These are phyloP conservation scores for Exophiala spinifera DNA, from an alignment of 2,329 filamentous ascomycete species.

Conservation along the genomic window DNA sequence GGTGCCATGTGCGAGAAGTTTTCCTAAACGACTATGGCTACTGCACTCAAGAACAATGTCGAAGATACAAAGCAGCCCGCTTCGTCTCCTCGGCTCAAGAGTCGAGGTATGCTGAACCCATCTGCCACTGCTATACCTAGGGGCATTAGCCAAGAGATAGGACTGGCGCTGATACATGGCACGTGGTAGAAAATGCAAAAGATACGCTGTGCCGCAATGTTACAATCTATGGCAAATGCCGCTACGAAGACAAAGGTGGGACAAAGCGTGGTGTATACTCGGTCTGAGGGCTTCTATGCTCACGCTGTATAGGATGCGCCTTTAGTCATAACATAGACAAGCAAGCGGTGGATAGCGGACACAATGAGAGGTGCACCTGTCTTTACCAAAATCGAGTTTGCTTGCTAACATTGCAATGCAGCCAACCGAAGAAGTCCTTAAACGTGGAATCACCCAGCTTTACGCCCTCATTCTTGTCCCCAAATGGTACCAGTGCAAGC, in stretches of 20 bases:
- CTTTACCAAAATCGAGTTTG: neutral
- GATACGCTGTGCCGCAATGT: slow-evolving; percentile 91
- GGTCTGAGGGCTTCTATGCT: slow-evolving; percentile 5
- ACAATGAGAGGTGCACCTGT: slow-evolving; percentile 34
- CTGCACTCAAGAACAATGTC: slow-evolving; percentile 40
- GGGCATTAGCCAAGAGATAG: neutral
- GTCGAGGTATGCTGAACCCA: slow-evolving; percentile 42
- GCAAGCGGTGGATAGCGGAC: slow-evolving; percentile 35
- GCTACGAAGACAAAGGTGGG: slow-evolving; percentile 78
- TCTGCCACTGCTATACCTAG: neutral
- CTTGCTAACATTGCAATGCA: slow-evolving; percentile 2
- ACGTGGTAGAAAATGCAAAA: slow-evolving; percentile 65
- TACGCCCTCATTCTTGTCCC: slow-evolving; percentile 62
- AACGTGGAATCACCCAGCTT: slow-evolving; percentile 97
- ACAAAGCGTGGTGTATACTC: neutral
- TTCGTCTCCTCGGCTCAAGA: slow-evolving; percentile 48
- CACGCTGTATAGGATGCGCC: slow-evolving; percentile 58
- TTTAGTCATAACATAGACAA: slow-evolving; percentile 67
- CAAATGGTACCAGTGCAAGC: slow-evolving; percentile 38
- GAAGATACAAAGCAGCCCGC: slow-evolving; percentile 46
- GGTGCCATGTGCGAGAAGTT: slow-evolving; percentile 18
- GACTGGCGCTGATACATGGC: slow-evolving; percentile 7
- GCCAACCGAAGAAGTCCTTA: slow-evolving; percentile 48
- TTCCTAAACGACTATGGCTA: slow-evolving; percentile 38
- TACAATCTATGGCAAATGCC: slow-evolving; percentile 87